Base-by-base conservation (phyloP, 2,329 filamentous ascomycete genomes). In the Botrytis byssoidea region DNA sequence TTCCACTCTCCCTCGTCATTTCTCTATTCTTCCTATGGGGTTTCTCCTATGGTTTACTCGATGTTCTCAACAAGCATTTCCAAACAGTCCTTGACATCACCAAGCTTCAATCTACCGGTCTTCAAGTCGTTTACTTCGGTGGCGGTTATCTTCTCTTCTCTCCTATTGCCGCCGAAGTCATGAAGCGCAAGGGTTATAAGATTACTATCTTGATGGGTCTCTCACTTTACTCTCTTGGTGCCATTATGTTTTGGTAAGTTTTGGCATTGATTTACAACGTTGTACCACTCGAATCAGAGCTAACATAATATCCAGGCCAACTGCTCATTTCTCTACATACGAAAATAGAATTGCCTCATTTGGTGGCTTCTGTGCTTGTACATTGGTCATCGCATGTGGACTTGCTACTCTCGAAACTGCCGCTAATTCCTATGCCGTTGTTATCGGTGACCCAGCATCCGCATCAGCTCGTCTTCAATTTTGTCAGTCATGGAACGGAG, bases 11-110 rank as follows among this genome's bases (percentile, higher is more conserved):
- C 76, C 87, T 75, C 78, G 93, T 96, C 44, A 92, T 92, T 5
- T 87, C 95, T 10, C 85, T 97, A 0, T 97, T 97, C 83, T 89
- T 97, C 76, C 84, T 97, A 4, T 97, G 94, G 94, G 94, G 94
- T 0, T 91, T 97, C 75, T 94, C 93, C 0, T 97, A 97, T 77
- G 94, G 94, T 0, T 86, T 97, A 3, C 85, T 97, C 10, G 93
- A 95, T 79, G 92, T 91, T 0, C 87, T 97, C 42, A 97, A 97
- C 80, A 87, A 87, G 35, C 90, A 89, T 29, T 90, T 93, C 73
- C 90, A 91, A 60, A 81, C 83, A 18, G 88, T 93, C 12, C 78
- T 87, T 42, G 92, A 92, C n/a, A 77, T 79, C 86, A 87, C 86
- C 1, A 82, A 85, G 1, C 86, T 88, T 18, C 86, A 94, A 81